These are phyloP conservation scores for Rosa lucieae DNA, from an alignment of 306 rosid species.

Conservation along the genomic window DNA sequence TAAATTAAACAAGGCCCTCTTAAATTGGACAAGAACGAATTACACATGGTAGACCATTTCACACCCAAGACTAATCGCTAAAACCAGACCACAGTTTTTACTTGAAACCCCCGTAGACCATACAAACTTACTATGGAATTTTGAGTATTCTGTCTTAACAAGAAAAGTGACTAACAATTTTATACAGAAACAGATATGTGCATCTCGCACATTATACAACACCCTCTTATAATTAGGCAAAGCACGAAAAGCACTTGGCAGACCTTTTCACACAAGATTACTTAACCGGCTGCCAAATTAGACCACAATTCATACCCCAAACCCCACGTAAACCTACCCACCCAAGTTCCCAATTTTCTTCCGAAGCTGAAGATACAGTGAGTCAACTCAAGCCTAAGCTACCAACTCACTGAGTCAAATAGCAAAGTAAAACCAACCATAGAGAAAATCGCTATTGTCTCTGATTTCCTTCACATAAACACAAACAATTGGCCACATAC, in stretches of 20 bases:
- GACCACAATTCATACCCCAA: neutral
- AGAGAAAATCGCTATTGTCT: neutral
- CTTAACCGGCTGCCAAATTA: neutral
- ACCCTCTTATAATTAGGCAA: neutral
- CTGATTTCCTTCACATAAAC: constrained; percentile 3
- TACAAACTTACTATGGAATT: neutral
- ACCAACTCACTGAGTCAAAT: neutral
- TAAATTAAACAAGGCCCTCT: neutral
- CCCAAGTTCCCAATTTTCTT: neutral
- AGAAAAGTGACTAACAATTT: neutral
- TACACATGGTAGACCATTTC: neutral
- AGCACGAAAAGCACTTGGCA: neutral
- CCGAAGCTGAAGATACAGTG: neutral
- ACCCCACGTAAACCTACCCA: neutral
- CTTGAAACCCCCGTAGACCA: neutral
- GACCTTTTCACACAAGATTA: neutral
- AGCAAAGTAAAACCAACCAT: constrained; percentile 5
- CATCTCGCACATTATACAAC: neutral
- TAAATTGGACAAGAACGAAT: neutral
- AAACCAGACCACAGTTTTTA: neutral
- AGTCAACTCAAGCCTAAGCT: neutral
- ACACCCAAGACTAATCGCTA: neutral
- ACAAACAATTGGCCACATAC: neutral
- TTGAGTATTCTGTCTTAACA: neutral
- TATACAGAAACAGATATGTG: neutral